Evolutionary conservation across 2,329 filamentous ascomycete species (phyloP), one percentile per base, ranked within the genome.

Genomic region (Phyllosticta paracitricarpa): DNA sequence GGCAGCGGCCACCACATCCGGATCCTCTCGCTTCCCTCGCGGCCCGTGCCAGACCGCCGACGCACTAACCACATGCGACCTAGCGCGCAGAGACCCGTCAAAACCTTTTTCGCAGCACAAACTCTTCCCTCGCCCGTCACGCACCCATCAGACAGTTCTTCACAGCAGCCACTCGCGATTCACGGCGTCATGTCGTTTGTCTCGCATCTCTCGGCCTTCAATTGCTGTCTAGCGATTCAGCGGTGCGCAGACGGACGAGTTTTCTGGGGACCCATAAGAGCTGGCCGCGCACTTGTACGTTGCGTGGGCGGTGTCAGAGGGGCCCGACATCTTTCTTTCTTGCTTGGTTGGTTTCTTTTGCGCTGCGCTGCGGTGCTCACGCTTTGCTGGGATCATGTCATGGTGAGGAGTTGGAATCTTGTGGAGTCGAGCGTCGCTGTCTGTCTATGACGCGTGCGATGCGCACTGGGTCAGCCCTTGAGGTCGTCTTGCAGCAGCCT

Each of bases 131-230:
- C 28, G 57, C 24, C 26, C 53, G 35, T 48, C 53, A 61, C 59
- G 59, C 59, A 57, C 59, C 59, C 59, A 61, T 53, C 51, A 61
- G 59, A 61, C 59, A 61, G 59, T 61, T 61, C 59, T 57, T 61
- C 51, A 54, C 59, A 61, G 59, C 59, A 61, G 22, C 59, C 59
- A 61, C 55, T 30, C 59, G 54, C 59, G 22, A 51, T 40, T 25
- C n/a, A 28, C 54, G 59, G 55, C 59, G 57, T 61, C 57, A 51
- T 61, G 59, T 53, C 59, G 54, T 54, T 12, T n/a, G 35, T n/a
- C 24, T 40, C 54, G 59, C 28, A 53, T 10, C 30, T 22, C 30
- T 52, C 22, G 22, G 54, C 14, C 28, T 57, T 48, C 54, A 30
- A 61, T 61, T 61, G 59, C 51, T 61, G 59, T 54, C 56, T 57